These are phyloP conservation scores for Gillenia trifoliata DNA, from an alignment of 306 rosid genomes.

Conservation along the genomic window DNA sequence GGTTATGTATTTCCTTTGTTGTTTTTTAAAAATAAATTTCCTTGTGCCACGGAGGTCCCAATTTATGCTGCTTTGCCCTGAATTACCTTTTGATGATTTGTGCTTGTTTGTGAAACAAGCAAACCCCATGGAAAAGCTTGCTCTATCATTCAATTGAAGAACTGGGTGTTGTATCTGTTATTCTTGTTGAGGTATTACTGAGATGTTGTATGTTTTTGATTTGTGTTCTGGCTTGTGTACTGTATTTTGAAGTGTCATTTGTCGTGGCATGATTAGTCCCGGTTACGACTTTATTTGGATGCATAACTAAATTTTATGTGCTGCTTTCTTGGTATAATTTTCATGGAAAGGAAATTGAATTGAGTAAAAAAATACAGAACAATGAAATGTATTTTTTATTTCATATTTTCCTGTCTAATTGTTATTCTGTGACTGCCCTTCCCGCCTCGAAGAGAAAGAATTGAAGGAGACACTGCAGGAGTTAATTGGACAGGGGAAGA, in stretches of 20 bases:
- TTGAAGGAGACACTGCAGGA: slow-evolving; percentile 78
- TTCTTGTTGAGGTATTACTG: neutral
- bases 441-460: slow-evolving; percentile 74
- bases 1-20: neutral
- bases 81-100: neutral
- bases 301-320: neutral
- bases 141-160: neutral
- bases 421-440: slow-evolving; percentile 50
- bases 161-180: neutral
- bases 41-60: neutral
- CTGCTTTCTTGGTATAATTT: neutral
- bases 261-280: neutral
- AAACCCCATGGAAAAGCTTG: neutral
- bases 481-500: slow-evolving; percentile 68
- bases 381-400: neutral
- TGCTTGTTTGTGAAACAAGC: neutral
- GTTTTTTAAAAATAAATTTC: neutral
- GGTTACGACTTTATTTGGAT: neutral
- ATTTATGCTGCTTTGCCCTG: neutral
- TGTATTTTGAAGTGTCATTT: neutral
- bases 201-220: neutral
- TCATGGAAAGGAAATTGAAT: neutral
- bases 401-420: neutral
- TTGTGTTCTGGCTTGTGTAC: neutral
- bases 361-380: neutral